Base-by-base conservation (phyloP, 2,329 filamentous ascomycete genomes). In the Microdochium paspali region DNA sequence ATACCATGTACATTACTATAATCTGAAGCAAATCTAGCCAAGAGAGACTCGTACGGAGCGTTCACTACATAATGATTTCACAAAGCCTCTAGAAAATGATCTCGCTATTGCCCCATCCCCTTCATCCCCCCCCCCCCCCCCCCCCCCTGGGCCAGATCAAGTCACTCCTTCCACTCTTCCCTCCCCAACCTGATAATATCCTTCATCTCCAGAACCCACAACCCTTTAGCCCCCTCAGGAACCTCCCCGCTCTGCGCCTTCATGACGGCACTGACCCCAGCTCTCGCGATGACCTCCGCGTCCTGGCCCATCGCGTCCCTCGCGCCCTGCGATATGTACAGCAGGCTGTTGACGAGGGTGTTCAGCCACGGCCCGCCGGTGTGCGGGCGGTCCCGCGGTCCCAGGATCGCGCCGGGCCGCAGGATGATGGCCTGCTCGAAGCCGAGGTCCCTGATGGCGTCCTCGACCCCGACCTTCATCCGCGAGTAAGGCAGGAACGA, bases 391-490 rank as follows among this genome's bases (percentile, higher is more conserved):
- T 84, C 75, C 48, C 90, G 74, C 15, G 77, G 62, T 2, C 90
- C 90, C 2, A 90, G 64, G 55, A 96, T 86, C 51, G 90, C 53
- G 0, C 87, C 90, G 0, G 90, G 90, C 42, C 82, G 66, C 21
- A 84, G 44, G 47, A 96, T 84, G 47, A 95, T 77, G 4, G 82
- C 84, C 54, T 86, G 80, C 45, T 90, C 85, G 60, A 95, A 95
- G 4, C 71, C 83, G 3, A 91, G 67, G 39, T 68, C 77, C 61
- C 79, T 78, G 50, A 95, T 76, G 15, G 80, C 72, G 28, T 94
- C 85, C 64, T 97, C 91, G 35, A 95, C 80, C 56, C 93, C 87
- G 23, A 80, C 82, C 73, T 96, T 96, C 87, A 96, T 93, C 64
- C 71, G 53, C 69, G 79, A 52, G 66, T 75, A 66, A 58, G 72